phyloP scores from a whole-genome alignment of 2,329 filamentous ascomycete species.

The Grosmannia huntii region DNA sequence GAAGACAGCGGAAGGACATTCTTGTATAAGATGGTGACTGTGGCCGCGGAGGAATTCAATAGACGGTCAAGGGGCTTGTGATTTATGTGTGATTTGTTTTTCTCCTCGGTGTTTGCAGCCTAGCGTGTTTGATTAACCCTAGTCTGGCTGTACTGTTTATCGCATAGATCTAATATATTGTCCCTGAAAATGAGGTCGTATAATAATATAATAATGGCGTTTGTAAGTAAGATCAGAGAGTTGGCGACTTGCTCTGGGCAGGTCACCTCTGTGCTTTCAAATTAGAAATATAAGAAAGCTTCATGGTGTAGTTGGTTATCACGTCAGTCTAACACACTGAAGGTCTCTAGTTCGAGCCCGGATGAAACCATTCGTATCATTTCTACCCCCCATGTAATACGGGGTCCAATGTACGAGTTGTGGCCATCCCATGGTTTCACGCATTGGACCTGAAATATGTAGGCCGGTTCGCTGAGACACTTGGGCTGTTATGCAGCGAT shows the following conservation, averaged over 20 bases:
- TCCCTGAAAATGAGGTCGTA: too few relatives aligned
- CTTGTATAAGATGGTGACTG: constrained; percentile 51
- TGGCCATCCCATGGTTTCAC: too few relatives aligned
- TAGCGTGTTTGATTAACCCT: background rate
- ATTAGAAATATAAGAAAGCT: background rate
- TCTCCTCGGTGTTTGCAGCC: background rate
- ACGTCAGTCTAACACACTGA: constrained; percentile 5
- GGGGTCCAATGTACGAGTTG: too few relatives aligned
- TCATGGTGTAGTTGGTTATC: constrained; percentile 5
- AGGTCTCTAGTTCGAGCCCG: constrained; percentile 4
- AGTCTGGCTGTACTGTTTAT: too few relatives aligned
- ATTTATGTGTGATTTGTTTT: background rate
- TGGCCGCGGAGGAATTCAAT: constrained; percentile 57
- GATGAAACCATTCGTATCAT: background rate
- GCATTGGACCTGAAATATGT: too few relatives aligned
- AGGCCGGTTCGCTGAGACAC: too few relatives aligned
- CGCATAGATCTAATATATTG: too few relatives aligned
- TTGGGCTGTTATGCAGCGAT: too few relatives aligned
- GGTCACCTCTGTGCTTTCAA: too few relatives aligned
- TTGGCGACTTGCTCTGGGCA: too few relatives aligned
- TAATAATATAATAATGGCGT: too few relatives aligned
- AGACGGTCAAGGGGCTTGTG: constrained; percentile 28
- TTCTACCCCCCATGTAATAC: background rate
- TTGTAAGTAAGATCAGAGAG: too few relatives aligned
- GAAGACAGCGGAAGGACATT: constrained; percentile 63